Base-by-base conservation (phyloP, 257 asterid species). In the Nicotiana paniculata region DNA sequence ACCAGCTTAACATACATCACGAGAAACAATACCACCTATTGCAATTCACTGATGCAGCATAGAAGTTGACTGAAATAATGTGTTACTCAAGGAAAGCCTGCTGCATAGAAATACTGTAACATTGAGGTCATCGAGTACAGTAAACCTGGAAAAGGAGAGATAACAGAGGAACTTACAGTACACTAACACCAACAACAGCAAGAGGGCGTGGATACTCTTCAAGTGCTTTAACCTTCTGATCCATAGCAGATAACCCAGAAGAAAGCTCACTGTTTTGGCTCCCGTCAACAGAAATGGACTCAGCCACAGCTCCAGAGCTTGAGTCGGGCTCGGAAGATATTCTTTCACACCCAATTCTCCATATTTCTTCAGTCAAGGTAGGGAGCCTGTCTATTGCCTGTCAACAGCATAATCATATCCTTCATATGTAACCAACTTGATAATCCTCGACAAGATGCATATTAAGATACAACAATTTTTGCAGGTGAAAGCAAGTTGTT, bases 151-250 rank as follows among this genome's bases (percentile, higher is more conserved):
- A 35, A 15, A 17, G 8, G 76, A 24, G 48, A 80, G 39, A 33
- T 3, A 32, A 11, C 30, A 46, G 53, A 37, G 3, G 58, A 76
- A 91, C 99, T 94, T 91, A 94, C 99, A 94, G 87, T 84, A 94
- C 98, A 85, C 98, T 96, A 82, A 92, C 98, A 43, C 95, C 97
- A 82, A 94, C 91, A 58, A 96, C 94, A 57, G 97, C 95, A 83
- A 90, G 87, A 72, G 97, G 99, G 43, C 85, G 86, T 37, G 93
- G 98, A 78, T 89, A 96, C 82, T 93, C 99, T 88, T 94, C 98
- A 37, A 94, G 90, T 75, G 85, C 92, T 89, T 92, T 96, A 85
- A 89, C 86, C 85, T 77, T 87, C 84, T 82, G 86, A 62, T 87
- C 95, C n/a, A 72, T 84, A 80, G 81, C 69, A 62, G 85, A 64